Evolutionary conservation across 345 rosid genomes (phyloP).

Genomic region (Lepidium sativum): DNA sequence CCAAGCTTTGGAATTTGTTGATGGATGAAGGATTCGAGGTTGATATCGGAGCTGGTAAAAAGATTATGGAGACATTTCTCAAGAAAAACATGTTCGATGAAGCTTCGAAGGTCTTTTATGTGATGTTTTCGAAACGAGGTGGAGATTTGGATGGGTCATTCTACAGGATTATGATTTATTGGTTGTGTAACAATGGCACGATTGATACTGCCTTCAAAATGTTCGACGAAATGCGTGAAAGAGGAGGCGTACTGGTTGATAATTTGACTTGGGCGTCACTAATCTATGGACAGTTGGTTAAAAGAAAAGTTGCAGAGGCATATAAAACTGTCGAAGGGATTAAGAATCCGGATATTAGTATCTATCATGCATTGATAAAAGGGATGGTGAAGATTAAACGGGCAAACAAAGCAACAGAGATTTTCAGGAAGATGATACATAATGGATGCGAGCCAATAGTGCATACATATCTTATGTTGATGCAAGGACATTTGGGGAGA

Average conservation of each 20-base stretch:
- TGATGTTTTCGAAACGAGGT: conserved; percentile 39
- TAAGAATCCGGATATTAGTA: conserved; percentile 48
- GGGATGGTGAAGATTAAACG: conserved; percentile 59
- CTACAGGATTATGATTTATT: conserved; percentile 56
- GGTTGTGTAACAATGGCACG: conserved; percentile 73
- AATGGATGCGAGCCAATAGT: conserved; percentile 81
- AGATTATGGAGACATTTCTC: conserved; percentile 55
- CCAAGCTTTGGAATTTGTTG: conserved; percentile 72
- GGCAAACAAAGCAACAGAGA: conserved; percentile 57
- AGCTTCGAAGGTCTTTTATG: conserved; percentile 58
- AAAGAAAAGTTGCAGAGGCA: conserved; percentile 53
- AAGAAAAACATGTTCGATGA: conserved; percentile 52
- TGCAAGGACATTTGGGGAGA: conserved; percentile 89
- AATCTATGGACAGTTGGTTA: conserved; percentile 46
- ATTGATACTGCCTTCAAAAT: conserved; percentile 33
- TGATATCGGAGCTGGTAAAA: conserved; percentile 43
- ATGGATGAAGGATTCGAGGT: conserved; percentile 62
- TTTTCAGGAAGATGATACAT: conserved; percentile 71
- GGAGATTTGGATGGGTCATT: conserved; percentile 50
- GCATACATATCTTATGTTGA: conserved; percentile 79
- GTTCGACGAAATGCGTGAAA: conserved; percentile 64
- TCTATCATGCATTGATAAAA: conserved; percentile 66
- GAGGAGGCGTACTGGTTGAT: conserved; percentile 55
- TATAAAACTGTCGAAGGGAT: conserved; percentile 31
- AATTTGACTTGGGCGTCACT: conserved; percentile 37